phyloP scores from a whole-genome alignment of 805 yeast genomes.

The Yamadazyma sp. region DNA sequence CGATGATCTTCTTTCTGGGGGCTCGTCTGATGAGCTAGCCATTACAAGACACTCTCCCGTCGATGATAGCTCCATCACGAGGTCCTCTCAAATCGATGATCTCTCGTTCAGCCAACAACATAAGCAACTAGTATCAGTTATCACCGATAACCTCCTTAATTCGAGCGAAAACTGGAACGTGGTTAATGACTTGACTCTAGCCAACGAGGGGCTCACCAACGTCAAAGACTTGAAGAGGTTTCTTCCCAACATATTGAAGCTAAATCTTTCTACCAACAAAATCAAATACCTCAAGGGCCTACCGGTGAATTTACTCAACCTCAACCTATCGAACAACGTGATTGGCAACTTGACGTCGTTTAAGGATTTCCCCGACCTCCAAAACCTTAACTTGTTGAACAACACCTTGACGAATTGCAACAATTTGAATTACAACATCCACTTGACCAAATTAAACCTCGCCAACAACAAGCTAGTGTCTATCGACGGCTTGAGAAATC shows the following conservation, averaged over 20 bases:
- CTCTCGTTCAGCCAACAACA: conserved; percentile 50
- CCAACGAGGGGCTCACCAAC: conserved; percentile 34
- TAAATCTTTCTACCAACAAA: conserved; percentile 44
- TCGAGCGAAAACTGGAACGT: conserved; percentile 44
- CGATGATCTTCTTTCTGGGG: too few species aligned
- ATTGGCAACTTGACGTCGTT: conserved; percentile 45
- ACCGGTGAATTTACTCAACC: conserved; percentile 37
- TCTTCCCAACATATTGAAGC: conserved; percentile 41
- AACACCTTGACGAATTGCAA: conserved; percentile 38
- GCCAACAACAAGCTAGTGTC: conserved; percentile 35
- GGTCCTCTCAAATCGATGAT: conserved; percentile 41
- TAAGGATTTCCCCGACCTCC: conserved; percentile 39
- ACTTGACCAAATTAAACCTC: conserved; percentile 42
- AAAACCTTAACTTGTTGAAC: conserved; percentile 38
- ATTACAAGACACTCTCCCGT: too few species aligned
- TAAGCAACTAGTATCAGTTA: conserved; percentile 42
- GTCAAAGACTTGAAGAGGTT: conserved; percentile 44
- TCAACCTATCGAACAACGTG: conserved; percentile 39
- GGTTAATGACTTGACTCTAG: conserved; percentile 36
- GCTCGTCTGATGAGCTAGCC: too few species aligned
- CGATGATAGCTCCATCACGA: too few species aligned
- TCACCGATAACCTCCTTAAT: conserved; percentile 43
- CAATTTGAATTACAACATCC: conserved; percentile 38
- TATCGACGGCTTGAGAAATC: conserved; percentile 35
- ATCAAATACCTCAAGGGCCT: conserved; percentile 47